Percentiles rank a stretch among this genome's conserved stretches.
phyloP scores from a whole-genome alignment of 73 alveolate species.

The Paramecium biaurelia region DNA sequence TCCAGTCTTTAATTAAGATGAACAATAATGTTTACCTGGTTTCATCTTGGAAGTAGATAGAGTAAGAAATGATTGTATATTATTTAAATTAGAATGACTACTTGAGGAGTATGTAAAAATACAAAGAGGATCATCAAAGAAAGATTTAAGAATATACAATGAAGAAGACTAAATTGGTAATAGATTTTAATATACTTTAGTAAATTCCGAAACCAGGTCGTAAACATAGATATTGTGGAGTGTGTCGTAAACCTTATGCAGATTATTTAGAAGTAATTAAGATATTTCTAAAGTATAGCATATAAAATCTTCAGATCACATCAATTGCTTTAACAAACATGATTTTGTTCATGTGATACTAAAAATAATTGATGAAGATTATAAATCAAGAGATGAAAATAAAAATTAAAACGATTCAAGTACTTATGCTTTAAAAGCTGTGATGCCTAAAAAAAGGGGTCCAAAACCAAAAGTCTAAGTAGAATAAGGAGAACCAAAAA shows the following conservation, averaged over 20 bases:
- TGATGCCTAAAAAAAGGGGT: conserved; percentile 21
- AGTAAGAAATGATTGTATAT: neutral
- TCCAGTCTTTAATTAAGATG: conserved; percentile 39
- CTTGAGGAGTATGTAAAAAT: conserved; percentile 9
- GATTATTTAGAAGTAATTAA: conserved; percentile 28
- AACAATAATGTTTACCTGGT: conserved; percentile 29
- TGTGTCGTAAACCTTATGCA: conserved; percentile 36
- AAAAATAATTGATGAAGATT: conserved; percentile 4
- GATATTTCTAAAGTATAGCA: neutral
- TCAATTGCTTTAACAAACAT: neutral
- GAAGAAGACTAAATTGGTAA: conserved; percentile 28
- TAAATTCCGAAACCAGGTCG: conserved; percentile 49
- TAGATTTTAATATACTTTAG: neutral
- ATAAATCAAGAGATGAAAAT: conserved; percentile 5
- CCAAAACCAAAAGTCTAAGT: neutral
- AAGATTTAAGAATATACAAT: conserved; percentile 27
- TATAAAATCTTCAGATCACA: conserved; percentile 29
- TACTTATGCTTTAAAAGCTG: neutral
- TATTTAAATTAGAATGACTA: conserved; percentile 34
- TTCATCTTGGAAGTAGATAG: conserved; percentile 22
- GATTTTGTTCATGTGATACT: conserved; percentile 18
- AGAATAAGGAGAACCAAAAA: neutral
- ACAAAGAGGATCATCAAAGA: conserved; percentile 42
- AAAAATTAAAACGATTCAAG: conserved; percentile 17
- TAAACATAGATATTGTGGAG: conserved; percentile 51